Evolutionary conservation across 2,329 filamentous ascomycete species (phyloP), one percentile per base, ranked within the genome.

Genomic region (Aspergillus piperis): DNA sequence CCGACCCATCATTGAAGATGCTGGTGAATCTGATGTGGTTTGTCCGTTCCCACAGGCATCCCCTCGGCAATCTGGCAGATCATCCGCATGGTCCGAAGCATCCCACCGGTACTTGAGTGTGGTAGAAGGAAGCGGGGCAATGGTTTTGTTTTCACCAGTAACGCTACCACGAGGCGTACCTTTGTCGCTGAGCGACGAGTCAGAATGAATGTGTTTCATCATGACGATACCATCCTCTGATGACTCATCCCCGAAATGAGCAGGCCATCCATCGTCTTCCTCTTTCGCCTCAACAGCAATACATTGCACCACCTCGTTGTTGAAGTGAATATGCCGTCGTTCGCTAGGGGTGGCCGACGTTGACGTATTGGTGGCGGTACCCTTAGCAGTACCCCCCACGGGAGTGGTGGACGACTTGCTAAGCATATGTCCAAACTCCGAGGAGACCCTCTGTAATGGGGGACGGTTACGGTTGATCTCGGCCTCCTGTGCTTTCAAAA

Each of bases 251-350:
- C 81, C 75, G 44, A 81, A 81, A 25, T 69, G 63, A 8, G 62
- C 58, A 1, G 76, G 77, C 65, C 77, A 77, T 36, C 79, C 60
- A 11, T 77, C 75, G 21, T 68, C 68, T 27, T 90, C 87, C 23
- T 89, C 88, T 64, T 96, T 96, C 68, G 87, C 84, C 36, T 98
- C 93, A 32, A 99, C 86, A 7, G 95, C 95, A 65, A 97, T 97
- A 74, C 93, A 97, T 74, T 98, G 94, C 73, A 93, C 89, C 2
- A 99, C 95, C 77, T 94, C 90, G 72, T 97, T 91, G 72, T 97
- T 95, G 76, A 99, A 99, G 71, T 96, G 91, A 66, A 99, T 98
- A 73, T 96, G 94, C 62, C 88, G 92, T 70, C 87, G 85, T 76
- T 80, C 86, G 78, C 60, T 81, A 5, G 86, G 85, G 2, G 85